Evolutionary conservation across 345 rosid species (phyloP), one percentile per base, ranked within the genome.

Genomic region (Gossypium longicalyx): DNA sequence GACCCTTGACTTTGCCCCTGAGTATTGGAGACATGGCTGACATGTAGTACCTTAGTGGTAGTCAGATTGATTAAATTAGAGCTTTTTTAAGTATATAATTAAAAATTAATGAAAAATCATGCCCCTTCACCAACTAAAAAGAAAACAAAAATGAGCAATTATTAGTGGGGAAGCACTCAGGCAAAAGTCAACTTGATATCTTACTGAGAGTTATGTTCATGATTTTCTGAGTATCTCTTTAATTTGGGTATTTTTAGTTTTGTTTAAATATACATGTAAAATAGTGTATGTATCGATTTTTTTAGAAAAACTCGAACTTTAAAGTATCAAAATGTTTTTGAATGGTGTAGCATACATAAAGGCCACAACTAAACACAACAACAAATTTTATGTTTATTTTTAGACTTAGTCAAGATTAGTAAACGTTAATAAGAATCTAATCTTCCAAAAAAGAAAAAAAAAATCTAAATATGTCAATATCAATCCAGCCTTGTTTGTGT

Each of bases 321-420:
- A 48, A 13, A 48, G 43, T 68, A 49, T 15, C 2, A 13, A 70
- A 34, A 15, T 43, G 12, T 34, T 34, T 12, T 65, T 25, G 73
- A 15, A 72, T 13, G 82, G 74, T 60, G 77, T 22, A 75, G 83
- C 74, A 62, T 69, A 77, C 75, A 54, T 69, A 44, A 68, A 29
- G 82, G 56, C 2, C 6, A 51, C 58, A 63, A 34, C 41, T 34
- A 25, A 7, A 15, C 23, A 13, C 23, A 47, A 47, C 8, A 52
- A 52, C 8, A 6, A 15, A n/a, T n/a, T 54, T 19, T n/a, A 1
- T n/a, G 45, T 8, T 62, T n/a, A 3, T 49, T 34, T 15, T 23
- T 27, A 54, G 59, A 54, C 23, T 10, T 20, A 15, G 72, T 51
- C 74, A 74, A 77, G 57, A 58, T 58, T 59, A 45, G 23, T 47